phyloP scores from a whole-genome alignment of 306 rosid species.

The Fragaria ananassa region DNA sequence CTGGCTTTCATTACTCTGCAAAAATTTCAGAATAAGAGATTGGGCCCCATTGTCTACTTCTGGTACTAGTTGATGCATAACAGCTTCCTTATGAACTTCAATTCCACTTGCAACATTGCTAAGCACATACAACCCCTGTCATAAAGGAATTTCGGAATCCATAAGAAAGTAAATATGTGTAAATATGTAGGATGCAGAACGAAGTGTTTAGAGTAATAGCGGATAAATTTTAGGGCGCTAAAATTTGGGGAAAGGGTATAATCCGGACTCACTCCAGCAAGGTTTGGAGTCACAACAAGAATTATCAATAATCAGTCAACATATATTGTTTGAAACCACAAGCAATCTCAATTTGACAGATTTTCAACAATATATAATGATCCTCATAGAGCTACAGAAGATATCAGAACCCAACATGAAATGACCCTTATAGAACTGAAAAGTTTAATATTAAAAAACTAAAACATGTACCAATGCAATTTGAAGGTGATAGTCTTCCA shows the following conservation, averaged over 20 bases:
- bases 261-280: neutral
- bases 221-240: neutral
- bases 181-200: neutral
- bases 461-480: neutral
- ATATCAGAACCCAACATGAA: neutral
- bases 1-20: constrained; percentile 57
- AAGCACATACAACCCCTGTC: constrained; percentile 77
- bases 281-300: neutral
- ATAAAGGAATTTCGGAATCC: constrained; percentile 14
- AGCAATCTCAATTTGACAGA: neutral
- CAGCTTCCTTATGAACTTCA: constrained; percentile 77
- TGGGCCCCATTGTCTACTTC: constrained; percentile 41
- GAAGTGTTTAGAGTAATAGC: neutral
- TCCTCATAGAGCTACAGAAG: neutral
- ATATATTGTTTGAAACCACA: neutral
- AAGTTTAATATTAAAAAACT: neutral
- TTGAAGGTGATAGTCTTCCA: neutral
- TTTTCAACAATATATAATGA: neutral
- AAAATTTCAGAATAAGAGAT: constrained; percentile 52
- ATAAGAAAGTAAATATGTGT: neutral
- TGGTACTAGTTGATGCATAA: constrained; percentile 59
- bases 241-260: too few species aligned
- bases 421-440: neutral
- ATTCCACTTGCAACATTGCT: constrained; percentile 75
- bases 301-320: neutral